Percentiles rank a stretch among this genome's conserved stretches.
Evolutionary conservation across 352 stramenopile genomes (phyloP).

Genomic region (Peronosclerospora sorghi): DNA sequence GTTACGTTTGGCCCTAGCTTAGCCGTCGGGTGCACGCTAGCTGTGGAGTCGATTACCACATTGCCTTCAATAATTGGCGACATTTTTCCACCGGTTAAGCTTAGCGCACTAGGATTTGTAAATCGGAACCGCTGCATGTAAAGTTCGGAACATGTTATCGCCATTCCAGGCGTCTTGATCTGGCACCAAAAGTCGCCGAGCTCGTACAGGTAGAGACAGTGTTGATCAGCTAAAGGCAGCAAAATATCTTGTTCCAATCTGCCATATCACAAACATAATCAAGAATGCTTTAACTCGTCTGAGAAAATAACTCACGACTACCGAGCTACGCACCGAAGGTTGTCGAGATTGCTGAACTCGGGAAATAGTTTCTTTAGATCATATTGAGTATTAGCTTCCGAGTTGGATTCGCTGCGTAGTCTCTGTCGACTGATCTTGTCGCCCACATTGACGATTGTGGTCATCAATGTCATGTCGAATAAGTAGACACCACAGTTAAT

Average conservation of each 20-base stretch:
- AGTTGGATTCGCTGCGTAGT: slow-evolving; percentile 62
- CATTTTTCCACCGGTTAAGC: slow-evolving; percentile 67
- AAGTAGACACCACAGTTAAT: slow-evolving; percentile 88
- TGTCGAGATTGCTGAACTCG: slow-evolving; percentile 80
- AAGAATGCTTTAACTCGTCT: slow-evolving; percentile 3
- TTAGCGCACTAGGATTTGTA: slow-evolving; percentile 77
- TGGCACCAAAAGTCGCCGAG: slow-evolving; percentile 86
- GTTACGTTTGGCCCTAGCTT: slow-evolving; percentile 83
- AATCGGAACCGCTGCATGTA: slow-evolving; percentile 88
- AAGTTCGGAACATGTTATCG: slow-evolving; percentile 83
- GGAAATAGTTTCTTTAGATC: slow-evolving; percentile 82
- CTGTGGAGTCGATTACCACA: slow-evolving; percentile 69
- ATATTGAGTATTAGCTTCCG: slow-evolving; percentile 58
- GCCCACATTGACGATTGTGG: slow-evolving; percentile 64
- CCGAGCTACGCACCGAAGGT: slow-evolving; percentile 40
- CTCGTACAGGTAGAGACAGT: slow-evolving; percentile 65
- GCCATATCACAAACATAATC: not conserved
- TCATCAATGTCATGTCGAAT: slow-evolving; percentile 72
- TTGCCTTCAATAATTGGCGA: slow-evolving; percentile 83
- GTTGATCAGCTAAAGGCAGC: slow-evolving; percentile 66
- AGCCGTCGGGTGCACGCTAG: slow-evolving; percentile 72
- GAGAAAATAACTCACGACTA: not conserved
- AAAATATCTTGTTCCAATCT: slow-evolving; percentile 81
- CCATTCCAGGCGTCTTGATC: slow-evolving; percentile 86
- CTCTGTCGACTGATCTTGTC: slow-evolving; percentile 72